Conservation (phyloP, 192 early-diverging fungal genomes). For the Coemansia furcata region DNA sequence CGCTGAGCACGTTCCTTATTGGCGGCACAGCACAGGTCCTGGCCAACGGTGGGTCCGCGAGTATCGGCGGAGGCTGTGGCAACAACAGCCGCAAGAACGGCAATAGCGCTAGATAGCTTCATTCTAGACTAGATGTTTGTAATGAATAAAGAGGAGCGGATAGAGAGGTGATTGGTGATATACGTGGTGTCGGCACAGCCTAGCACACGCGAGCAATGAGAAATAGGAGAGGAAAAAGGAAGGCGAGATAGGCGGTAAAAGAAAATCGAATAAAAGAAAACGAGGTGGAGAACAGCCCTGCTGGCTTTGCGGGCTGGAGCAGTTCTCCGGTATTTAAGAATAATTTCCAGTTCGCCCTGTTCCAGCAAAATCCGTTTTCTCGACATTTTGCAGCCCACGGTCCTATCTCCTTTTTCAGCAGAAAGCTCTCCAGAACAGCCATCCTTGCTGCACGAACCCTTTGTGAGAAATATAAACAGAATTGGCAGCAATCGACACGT, state of each 20-base stretch:
- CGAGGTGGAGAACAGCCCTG: neutral
- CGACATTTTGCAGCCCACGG: neutral
- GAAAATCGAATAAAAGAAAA: neutral
- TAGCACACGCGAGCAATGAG: slow-evolving; percentile 3
- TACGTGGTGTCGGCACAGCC: slow-evolving; percentile 24
- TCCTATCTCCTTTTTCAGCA: neutral
- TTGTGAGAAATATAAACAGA: neutral
- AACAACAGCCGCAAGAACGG: slow-evolving; percentile 17
- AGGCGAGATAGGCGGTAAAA: neutral
- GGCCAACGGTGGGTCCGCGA: slow-evolving; percentile 16
- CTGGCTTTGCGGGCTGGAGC: neutral
- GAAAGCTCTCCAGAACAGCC: neutral
- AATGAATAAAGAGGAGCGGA: neutral
- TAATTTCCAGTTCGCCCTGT: neutral
- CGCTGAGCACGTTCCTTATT: slow-evolving; percentile 24
- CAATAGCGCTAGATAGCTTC: slow-evolving; percentile 33
- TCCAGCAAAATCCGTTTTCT: neutral
- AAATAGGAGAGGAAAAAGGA: neutral
- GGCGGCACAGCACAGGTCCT: slow-evolving; percentile 50
- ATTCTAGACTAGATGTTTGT: slow-evolving; percentile 13
- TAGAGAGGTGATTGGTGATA: neutral
- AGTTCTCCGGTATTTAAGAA: neutral
- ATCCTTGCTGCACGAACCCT: neutral
- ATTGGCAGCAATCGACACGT: neutral
- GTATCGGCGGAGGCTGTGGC: slow-evolving; percentile 15